Conservation (phyloP, 2,329 filamentous ascomycete genomes). For the Daldinia sp. region DNA sequence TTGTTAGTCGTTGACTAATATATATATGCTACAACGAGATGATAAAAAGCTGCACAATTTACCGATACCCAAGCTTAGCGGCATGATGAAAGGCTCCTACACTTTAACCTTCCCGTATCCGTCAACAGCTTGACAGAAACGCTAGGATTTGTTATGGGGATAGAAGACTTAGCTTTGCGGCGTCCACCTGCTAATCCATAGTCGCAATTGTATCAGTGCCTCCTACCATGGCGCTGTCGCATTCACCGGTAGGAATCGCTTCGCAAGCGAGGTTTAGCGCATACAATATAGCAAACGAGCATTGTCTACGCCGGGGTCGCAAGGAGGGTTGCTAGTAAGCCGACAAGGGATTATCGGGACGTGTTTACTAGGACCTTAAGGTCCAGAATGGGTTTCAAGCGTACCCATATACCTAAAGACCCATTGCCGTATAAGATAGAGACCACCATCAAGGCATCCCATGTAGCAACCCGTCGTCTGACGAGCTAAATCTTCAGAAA, state of each 20-base stretch:
- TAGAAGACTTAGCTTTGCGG: slow-evolving; percentile 45
- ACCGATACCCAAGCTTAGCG: too few species aligned
- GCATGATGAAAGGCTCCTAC: slow-evolving; percentile 36
- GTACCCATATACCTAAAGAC: too few species aligned
- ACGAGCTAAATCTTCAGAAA: too few species aligned
- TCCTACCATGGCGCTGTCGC: slow-evolving; percentile 46
- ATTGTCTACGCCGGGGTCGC: slow-evolving; percentile 44
- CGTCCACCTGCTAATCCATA: slow-evolving; percentile 42
- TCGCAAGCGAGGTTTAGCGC: slow-evolving; percentile 45
- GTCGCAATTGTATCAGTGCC: slow-evolving; percentile 48
- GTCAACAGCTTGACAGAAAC: slow-evolving; percentile 43
- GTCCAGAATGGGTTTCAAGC: too few species aligned
- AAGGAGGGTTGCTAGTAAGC: neutral
- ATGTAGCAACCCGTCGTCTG: too few species aligned
- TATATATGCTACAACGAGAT: too few species aligned
- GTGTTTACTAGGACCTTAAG: neutral
- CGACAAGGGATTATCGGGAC: neutral
- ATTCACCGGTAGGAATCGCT: slow-evolving; percentile 41
- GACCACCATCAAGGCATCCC: too few species aligned
- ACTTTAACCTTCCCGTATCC: slow-evolving; percentile 42
- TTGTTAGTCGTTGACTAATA: too few species aligned
- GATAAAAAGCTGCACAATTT: too few species aligned
- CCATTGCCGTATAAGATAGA: too few species aligned
- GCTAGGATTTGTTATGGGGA: slow-evolving; percentile 44
- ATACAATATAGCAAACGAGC: slow-evolving; percentile 49